These are phyloP conservation scores for Penicillium sp. DNA, from an alignment of 2,329 filamentous ascomycete genomes.

Conservation along the genomic window DNA sequence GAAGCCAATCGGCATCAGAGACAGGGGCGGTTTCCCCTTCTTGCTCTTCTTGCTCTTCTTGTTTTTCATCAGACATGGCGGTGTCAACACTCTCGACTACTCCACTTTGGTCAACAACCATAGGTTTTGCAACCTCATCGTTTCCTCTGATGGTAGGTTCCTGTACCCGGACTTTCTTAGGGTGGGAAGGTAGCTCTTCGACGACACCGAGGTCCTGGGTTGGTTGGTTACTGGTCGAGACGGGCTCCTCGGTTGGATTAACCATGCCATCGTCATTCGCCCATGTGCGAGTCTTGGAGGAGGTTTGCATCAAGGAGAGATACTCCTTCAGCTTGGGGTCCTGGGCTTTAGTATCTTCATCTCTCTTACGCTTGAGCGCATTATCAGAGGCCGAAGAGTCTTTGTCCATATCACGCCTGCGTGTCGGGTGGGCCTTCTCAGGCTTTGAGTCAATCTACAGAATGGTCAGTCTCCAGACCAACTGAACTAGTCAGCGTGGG, in stretches of 20 bases:
- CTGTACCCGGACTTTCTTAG: slow-evolving; percentile 49
- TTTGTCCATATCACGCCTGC: slow-evolving; percentile 24
- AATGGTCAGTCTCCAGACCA: slow-evolving; percentile 46
- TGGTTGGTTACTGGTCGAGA: slow-evolving; percentile 25
- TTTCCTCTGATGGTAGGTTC: slow-evolving; percentile 53
- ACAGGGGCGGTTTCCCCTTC: slow-evolving; percentile 40
- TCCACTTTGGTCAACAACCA: slow-evolving; percentile 29
- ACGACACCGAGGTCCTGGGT: slow-evolving; percentile 22
- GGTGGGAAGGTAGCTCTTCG: slow-evolving; percentile 48
- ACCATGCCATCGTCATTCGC: slow-evolving; percentile 56
- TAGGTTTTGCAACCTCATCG: slow-evolving; percentile 24
- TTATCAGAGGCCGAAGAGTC: slow-evolving; percentile 24
- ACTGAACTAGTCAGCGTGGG: slow-evolving; percentile 44
- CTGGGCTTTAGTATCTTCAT: slow-evolving; percentile 62
- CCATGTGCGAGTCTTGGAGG: slow-evolving; percentile 68
- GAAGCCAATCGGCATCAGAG: slow-evolving; percentile 88
- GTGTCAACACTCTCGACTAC: slow-evolving; percentile 22
- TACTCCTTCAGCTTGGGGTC: slow-evolving; percentile 87
- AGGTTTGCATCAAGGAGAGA: slow-evolving; percentile 76
- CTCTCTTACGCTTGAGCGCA: slow-evolving; percentile 47
- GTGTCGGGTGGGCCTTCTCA: slow-evolving; percentile 29
- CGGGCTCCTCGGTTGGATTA: slow-evolving; percentile 27
- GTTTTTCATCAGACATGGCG: slow-evolving; percentile 17
- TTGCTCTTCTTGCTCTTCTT: slow-evolving; percentile 24
- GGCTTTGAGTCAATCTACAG: slow-evolving; percentile 47